phyloP scores from a whole-genome alignment of 2,329 filamentous ascomycete species.

The Sclerotinia trifoliorum region DNA sequence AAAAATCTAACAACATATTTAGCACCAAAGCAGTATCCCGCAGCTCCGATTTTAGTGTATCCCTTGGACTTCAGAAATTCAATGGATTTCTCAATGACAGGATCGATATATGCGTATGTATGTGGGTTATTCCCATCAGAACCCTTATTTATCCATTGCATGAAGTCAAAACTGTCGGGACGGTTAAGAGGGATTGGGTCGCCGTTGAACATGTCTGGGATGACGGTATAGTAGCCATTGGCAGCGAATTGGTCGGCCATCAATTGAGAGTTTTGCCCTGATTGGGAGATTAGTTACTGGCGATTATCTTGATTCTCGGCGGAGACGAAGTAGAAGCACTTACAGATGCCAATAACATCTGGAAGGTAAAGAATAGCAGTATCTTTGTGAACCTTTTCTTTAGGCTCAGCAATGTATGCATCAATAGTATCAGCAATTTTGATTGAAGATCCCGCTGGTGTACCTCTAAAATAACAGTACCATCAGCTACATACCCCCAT shows the following conservation, averaged over 20 bases:
- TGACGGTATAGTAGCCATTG: slow-evolving; percentile 53
- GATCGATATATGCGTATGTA: slow-evolving; percentile 35
- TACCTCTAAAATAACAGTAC: slow-evolving; percentile 29
- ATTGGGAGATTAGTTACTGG: slow-evolving; percentile 30
- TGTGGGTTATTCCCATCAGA: slow-evolving; percentile 39
- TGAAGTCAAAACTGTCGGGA: slow-evolving; percentile 47
- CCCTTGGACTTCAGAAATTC: slow-evolving; percentile 58
- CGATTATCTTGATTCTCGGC: background rate
- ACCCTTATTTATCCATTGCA: slow-evolving; percentile 48
- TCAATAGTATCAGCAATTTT: slow-evolving; percentile 38
- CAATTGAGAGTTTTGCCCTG: slow-evolving; percentile 57
- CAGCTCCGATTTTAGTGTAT: slow-evolving; percentile 59
- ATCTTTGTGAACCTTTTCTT: slow-evolving; percentile 35
- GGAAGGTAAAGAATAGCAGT: slow-evolving; percentile 39
- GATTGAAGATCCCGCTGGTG: slow-evolving; percentile 35
- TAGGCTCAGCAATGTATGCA: slow-evolving; percentile 38
- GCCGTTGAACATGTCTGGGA: slow-evolving; percentile 70
- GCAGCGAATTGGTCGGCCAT: slow-evolving; percentile 74
- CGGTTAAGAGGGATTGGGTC: slow-evolving; percentile 56
- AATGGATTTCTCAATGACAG: slow-evolving; percentile 51
- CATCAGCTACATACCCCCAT: background rate
- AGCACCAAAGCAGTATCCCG: slow-evolving; percentile 73
- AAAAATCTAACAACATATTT: slow-evolving; percentile 73
- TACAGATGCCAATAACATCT: slow-evolving; percentile 39
- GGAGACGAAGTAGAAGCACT: background rate